These are phyloP conservation scores for Malus hybrid DNA, from an alignment of 331 rosid species.

Conservation along the genomic window DNA sequence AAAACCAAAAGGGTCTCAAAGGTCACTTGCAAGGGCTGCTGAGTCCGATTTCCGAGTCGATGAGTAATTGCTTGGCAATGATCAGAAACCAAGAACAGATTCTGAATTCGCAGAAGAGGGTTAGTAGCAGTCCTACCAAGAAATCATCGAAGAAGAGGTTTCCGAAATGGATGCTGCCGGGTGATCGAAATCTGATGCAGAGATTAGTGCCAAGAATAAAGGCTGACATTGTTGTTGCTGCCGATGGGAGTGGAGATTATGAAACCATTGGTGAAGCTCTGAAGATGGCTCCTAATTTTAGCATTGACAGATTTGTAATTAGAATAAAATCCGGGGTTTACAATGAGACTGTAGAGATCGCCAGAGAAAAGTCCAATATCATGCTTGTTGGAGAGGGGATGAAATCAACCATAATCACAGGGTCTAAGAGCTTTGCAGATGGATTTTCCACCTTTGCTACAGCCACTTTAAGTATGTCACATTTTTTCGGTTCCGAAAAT, in stretches of 20 bases:
- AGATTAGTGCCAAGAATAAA: neutral
- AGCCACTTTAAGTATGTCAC: conserved; percentile 8
- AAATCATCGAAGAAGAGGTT: neutral
- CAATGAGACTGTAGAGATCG: conserved; percentile 7
- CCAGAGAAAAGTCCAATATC: conserved; percentile 2
- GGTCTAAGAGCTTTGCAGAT: neutral
- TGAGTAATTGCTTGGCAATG: conserved; percentile 1
- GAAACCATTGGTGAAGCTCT: conserved; percentile 3
- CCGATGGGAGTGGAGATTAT: conserved; percentile 9
- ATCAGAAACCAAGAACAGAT: neutral
- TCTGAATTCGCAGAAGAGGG: neutral
- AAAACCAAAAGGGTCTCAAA: neutral
- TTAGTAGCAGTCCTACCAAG: neutral
- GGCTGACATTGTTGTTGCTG: conserved; percentile 6
- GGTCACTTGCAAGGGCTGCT: neutral
- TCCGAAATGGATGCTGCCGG: conserved; percentile 2
- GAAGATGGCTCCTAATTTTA: neutral
- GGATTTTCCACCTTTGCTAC: conserved; percentile 7
- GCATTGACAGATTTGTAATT: conserved; percentile 1
- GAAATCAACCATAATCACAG: neutral
- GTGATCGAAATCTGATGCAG: conserved; percentile 1
- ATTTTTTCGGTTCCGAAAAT: neutral
- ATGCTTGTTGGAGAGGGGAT: conserved; percentile 19
- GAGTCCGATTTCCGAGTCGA: neutral
- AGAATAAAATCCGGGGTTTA: neutral